These are phyloP conservation scores for Fusarium aywerte DNA, from an alignment of 2,329 filamentous ascomycete genomes.

Conservation along the genomic window DNA sequence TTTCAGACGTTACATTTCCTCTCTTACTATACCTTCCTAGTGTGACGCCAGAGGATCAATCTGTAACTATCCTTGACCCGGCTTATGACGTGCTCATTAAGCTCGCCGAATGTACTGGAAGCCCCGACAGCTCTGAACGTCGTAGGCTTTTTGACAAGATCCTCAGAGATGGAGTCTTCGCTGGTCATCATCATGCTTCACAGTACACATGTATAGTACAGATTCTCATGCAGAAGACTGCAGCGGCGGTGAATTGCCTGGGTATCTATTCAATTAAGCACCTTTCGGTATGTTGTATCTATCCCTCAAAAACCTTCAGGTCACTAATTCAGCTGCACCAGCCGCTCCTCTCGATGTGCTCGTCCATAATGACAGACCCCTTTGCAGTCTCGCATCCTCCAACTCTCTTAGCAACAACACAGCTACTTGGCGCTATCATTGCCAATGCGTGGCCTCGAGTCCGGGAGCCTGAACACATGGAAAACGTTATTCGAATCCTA, in stretches of 20 bases:
- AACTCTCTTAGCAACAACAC: conserved; percentile 63
- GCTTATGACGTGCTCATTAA: conserved; percentile 74
- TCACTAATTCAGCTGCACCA: conserved; percentile 48
- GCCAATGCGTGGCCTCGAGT: conserved; percentile 77
- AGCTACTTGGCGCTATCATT: conserved; percentile 67
- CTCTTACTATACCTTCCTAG: conserved; percentile 80
- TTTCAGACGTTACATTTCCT: conserved; percentile 75
- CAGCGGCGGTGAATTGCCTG: conserved; percentile 63
- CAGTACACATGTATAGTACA: conserved; percentile 68
- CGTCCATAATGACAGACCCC: conserved; percentile 73
- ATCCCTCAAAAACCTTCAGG: neutral
- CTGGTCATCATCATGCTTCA: conserved; percentile 66
- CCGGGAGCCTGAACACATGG: conserved; percentile 62
- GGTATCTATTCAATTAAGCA: conserved; percentile 74
- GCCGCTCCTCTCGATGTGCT: conserved; percentile 74
- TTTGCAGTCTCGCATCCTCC: conserved; percentile 68
- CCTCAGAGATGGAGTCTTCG: conserved; percentile 66
- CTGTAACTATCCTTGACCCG: conserved; percentile 68
- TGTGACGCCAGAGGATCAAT: conserved; percentile 79
- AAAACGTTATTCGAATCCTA: conserved; percentile 71
- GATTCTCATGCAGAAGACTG: conserved; percentile 64
- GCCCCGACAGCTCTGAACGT: conserved; percentile 42
- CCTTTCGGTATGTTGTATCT: conserved; percentile 62
- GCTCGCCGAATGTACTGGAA: conserved; percentile 56
- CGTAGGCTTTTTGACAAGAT: conserved; percentile 62